A percentile compares a stretch with the other conserved stretches of the same genome.
phyloP scores from a whole-genome alignment of 148 eudicot species.

The Cornus kousa region DNA sequence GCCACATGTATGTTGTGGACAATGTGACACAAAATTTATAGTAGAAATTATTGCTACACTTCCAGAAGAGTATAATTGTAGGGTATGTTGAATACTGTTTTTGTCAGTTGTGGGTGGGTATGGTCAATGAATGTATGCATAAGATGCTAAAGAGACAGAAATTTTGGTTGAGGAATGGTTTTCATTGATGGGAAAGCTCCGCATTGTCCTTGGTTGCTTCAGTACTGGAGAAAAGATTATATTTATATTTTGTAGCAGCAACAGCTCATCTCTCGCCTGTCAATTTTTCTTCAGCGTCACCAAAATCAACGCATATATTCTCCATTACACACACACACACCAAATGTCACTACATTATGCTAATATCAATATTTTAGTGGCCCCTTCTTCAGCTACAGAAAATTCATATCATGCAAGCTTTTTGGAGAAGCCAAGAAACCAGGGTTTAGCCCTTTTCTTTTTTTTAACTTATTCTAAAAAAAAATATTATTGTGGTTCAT shows the following conservation, averaged over 20 bases:
- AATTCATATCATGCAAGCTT: not conserved
- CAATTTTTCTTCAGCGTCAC: not conserved
- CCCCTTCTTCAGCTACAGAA: not conserved
- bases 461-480: too few species aligned
- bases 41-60: not conserved
- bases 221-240: not conserved
- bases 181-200: slow-evolving; percentile 20
- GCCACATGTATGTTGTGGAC: too few species aligned
- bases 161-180: slow-evolving; percentile 30
- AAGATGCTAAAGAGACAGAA: not conserved
- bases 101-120: not conserved
- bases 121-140: not conserved
- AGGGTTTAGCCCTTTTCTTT: too few species aligned
- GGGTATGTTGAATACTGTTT: not conserved
- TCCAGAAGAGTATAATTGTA: slow-evolving; percentile 9
- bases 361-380: not conserved
- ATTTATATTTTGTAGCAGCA: not conserved
- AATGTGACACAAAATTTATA: too few species aligned
- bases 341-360: not conserved
- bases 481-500: too few species aligned
- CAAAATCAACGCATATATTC: too few species aligned
- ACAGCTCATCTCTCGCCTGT: not conserved
- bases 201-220: slow-evolving; percentile 1
- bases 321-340: not conserved
- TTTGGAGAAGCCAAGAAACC: not conserved